Evolutionary conservation across 345 rosid genomes (phyloP), one percentile per base, ranked within the genome.

Genomic region (Raphanus raphanistrum): DNA sequence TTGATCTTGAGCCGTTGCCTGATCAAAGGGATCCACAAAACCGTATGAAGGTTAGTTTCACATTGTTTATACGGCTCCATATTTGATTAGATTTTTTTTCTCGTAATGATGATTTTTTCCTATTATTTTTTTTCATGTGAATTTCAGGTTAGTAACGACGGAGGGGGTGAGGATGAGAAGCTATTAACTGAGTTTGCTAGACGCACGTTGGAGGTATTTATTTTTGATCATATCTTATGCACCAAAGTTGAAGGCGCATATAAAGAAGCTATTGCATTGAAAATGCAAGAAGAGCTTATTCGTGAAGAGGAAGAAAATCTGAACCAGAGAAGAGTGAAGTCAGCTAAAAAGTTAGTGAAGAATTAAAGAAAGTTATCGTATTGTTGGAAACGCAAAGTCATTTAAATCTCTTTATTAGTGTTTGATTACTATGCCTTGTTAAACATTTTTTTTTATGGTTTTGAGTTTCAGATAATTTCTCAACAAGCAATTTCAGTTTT

Each of bases 241-340:
- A 87, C 84, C 81, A 92, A 90, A 82, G 88, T 92, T 82, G 98
- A 94, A 87, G 90, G 83, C 81, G 88, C 98, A 62, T 90, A 94
- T 80, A 93, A 92, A 91, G 98, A 94, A 82, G 92, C 97, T 45
- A 90, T 94, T 84, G 97, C 98, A 61, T 82, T 87, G 86, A 89
- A 87, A 86, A 85, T 90, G 87, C 98, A 94, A 82, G 97, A 92
- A 72, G 97, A 92, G 85, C 90, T 94, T 71, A 94, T 94, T 66
- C 98, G 97, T 68, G 96, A 90, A 83, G 98, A 91, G 81, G 98
- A 91, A 84, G 96, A 94, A 83, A 93, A 83, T 26, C 63, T 26
- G 3, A 59, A 60, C 52, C 13, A 45, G 52, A 45, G 52, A 45
- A 27, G 8, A 60, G 32, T 9, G n/a, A 59, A 58, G 64, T 60